Conservation (phyloP, 2,329 filamentous ascomycete species). For the Phaeoacremonium minimum region DNA sequence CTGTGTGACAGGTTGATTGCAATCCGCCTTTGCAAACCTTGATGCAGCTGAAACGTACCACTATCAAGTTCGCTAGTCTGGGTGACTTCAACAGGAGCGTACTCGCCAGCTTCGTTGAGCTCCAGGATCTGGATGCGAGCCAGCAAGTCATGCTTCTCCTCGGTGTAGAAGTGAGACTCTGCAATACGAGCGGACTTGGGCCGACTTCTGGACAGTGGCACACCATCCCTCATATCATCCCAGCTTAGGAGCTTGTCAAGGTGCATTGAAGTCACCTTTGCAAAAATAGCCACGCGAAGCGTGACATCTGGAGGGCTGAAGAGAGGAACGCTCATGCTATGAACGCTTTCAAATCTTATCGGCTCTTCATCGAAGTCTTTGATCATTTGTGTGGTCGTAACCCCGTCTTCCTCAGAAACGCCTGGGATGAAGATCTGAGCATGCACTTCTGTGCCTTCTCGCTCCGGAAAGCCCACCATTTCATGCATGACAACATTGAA, state of each 20-base stretch:
- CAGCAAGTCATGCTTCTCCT: constrained; percentile 92
- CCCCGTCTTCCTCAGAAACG: constrained; percentile 82
- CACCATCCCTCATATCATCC: constrained; percentile 92
- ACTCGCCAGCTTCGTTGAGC: constrained; percentile 85
- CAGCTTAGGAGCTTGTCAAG: constrained; percentile 95
- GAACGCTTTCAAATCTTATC: constrained; percentile 92
- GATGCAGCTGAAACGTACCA: constrained; percentile 93
- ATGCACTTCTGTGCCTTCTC: constrained; percentile 93
- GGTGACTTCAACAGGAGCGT: constrained; percentile 87
- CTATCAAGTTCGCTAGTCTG: constrained; percentile 78
- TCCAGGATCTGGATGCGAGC: constrained; percentile 85
- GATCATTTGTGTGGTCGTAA: constrained; percentile 94
- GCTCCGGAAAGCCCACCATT: constrained; percentile 87
- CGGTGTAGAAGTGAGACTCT: constrained; percentile 87
- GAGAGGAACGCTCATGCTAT: constrained; percentile 92
- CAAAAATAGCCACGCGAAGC: constrained; percentile 85
- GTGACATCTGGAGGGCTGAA: constrained; percentile 70
- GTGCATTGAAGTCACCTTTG: constrained; percentile 87
- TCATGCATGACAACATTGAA: constrained; percentile 99
- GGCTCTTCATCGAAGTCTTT: constrained; percentile 89
- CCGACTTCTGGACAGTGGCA: constrained; percentile 52
- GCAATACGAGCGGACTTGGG: constrained; percentile 66
- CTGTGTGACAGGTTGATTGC: constrained; percentile 87
- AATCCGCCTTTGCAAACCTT: constrained; percentile 86
- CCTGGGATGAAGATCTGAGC: constrained; percentile 95